A percentile compares a stretch with the other conserved stretches of the same genome.
Conservation (phyloP, 164 flowering plant genomes). For the Annona cherimola region DNA sequence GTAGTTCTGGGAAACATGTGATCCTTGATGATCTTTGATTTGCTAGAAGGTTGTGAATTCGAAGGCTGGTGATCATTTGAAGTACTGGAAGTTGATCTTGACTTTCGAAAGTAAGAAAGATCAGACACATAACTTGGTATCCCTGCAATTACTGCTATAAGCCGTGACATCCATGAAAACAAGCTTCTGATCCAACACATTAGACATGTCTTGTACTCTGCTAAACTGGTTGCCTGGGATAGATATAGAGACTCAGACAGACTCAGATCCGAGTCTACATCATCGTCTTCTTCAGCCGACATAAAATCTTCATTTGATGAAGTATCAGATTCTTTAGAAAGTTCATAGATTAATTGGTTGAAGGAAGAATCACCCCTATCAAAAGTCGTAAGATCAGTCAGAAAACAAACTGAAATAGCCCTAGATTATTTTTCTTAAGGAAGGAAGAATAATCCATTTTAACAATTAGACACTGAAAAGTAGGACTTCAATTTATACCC, state of each 20-base stretch:
- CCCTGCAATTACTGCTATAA: constrained; percentile 46
- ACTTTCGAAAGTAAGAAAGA: constrained; percentile 24
- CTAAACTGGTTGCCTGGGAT: constrained; percentile 45
- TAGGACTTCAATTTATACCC: neutral
- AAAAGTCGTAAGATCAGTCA: neutral
- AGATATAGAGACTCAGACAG: constrained; percentile 57
- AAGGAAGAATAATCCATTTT: neutral
- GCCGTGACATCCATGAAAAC: constrained; percentile 64
- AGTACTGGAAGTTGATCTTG: constrained; percentile 16
- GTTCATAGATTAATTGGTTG: constrained; percentile 86
- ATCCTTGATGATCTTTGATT: constrained; percentile 47
- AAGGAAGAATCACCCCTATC: constrained; percentile 93
- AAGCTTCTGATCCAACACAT: constrained; percentile 43
- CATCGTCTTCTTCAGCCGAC: constrained; percentile 69
- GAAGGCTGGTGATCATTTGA: constrained; percentile 26
- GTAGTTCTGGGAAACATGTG: constrained; percentile 65
- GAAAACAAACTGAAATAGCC: neutral
- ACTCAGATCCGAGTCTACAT: constrained; percentile 32
- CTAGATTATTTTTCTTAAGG: neutral
- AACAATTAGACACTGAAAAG: neutral
- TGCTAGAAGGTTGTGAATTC: constrained; percentile 27
- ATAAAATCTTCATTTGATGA: constrained; percentile 57
- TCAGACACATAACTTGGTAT: constrained; percentile 43
- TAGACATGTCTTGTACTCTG: constrained; percentile 36
- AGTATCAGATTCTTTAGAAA: constrained; percentile 76